Conservation (phyloP, 1,284 basidiomycete species). For the Sparassis latifolia region DNA sequence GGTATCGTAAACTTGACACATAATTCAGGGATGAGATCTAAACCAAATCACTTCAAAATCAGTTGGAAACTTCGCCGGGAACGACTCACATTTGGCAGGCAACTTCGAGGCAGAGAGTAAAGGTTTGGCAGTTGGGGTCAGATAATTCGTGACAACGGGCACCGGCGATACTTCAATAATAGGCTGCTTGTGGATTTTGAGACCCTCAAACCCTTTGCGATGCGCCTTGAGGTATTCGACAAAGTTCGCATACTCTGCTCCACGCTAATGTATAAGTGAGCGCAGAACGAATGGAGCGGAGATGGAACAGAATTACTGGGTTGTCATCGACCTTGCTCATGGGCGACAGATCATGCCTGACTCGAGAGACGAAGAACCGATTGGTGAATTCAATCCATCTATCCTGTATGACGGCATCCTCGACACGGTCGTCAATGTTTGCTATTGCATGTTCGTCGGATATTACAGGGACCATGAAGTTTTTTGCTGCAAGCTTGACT, state of each 20-base stretch:
- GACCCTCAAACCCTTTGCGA: slow-evolving; percentile 52
- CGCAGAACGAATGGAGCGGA: slow-evolving; percentile 11
- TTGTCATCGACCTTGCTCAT: slow-evolving; percentile 63
- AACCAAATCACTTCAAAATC: background rate
- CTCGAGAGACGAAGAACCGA: slow-evolving; percentile 47
- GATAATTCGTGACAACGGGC: slow-evolving; percentile 44
- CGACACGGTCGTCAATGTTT: slow-evolving; percentile 34
- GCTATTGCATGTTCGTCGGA: slow-evolving; percentile 30
- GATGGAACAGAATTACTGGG: slow-evolving; percentile 37
- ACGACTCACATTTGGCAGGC: slow-evolving; percentile 47
- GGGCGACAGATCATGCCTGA: slow-evolving; percentile 64
- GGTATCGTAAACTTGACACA: slow-evolving; percentile 66
- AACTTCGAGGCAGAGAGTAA: slow-evolving; percentile 30
- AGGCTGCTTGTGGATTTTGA: slow-evolving; percentile 60
- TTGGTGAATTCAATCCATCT: slow-evolving; percentile 71
- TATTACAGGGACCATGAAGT: slow-evolving; percentile 46
- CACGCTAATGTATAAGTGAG: slow-evolving; percentile 38
- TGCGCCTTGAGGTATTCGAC: slow-evolving; percentile 59
- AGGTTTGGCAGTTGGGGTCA: slow-evolving; percentile 40
- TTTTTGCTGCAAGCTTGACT: slow-evolving; percentile 43
- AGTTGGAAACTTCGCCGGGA: slow-evolving; percentile 1
- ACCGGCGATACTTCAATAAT: slow-evolving; percentile 60
- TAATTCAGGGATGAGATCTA: slow-evolving; percentile 75
- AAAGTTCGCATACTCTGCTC: slow-evolving; percentile 47
- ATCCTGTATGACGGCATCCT: slow-evolving; percentile 68